phyloP scores from a whole-genome alignment of 2,329 filamentous ascomycete genomes.

The Iodosphaeria phyllophila region DNA sequence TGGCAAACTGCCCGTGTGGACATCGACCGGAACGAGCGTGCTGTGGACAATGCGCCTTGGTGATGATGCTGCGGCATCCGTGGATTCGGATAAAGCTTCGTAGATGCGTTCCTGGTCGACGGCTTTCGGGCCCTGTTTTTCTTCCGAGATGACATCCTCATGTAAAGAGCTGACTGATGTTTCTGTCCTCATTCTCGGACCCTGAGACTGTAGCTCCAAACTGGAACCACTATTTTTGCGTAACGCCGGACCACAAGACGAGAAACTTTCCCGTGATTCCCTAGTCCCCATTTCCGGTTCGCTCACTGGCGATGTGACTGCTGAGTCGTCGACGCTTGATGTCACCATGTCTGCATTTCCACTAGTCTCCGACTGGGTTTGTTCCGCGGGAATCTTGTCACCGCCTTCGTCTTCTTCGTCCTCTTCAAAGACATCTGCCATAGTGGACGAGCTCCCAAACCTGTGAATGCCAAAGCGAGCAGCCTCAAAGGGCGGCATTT shows the following conservation, averaged over 20 bases:
- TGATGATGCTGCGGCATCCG: slow-evolving; percentile 25
- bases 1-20: slow-evolving; percentile 24
- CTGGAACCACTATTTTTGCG: slow-evolving; percentile 27
- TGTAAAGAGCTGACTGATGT: slow-evolving; percentile 30
- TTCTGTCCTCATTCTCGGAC: slow-evolving; percentile 24
- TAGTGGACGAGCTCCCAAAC: slow-evolving; percentile 49
- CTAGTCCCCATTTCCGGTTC: slow-evolving; percentile 8
- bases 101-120: slow-evolving; percentile 19
- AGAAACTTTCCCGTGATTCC: slow-evolving; percentile 4
- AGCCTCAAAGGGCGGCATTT: slow-evolving; percentile 56
- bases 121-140: slow-evolving; percentile 18
- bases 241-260: slow-evolving; percentile 12
- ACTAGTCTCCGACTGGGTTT: slow-evolving; percentile 9
- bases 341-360: too few relatives aligned
- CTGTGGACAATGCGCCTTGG: slow-evolving; percentile 20
- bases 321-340: slow-evolving; percentile 8
- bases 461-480: slow-evolving; percentile 37
- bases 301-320: too few relatives aligned
- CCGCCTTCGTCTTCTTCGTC: slow-evolving; percentile 47
- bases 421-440: slow-evolving; percentile 78
- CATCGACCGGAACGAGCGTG: slow-evolving; percentile 30
- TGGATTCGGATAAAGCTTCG: slow-evolving; percentile 14
- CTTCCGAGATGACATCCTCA: slow-evolving; percentile 31
- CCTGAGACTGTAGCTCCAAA: slow-evolving; percentile 18
- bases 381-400: slow-evolving; percentile 8